Conservation (phyloP, 129 eudicot genomes). For the Helianthus annuus region DNA sequence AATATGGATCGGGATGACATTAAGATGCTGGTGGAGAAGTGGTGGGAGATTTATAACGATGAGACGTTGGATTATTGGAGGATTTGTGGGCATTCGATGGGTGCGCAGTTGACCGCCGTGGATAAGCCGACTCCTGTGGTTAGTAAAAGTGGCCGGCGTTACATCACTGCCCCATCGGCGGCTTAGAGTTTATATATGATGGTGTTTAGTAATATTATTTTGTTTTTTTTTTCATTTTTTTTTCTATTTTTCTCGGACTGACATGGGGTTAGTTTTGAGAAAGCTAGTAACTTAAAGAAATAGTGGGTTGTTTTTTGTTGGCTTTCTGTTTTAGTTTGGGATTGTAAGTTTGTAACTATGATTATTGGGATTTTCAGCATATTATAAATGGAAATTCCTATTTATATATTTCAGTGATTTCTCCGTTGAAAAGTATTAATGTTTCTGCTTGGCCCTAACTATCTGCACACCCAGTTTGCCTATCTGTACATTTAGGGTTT, state of each 20-base stretch:
- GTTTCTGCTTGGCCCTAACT: neutral
- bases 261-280: neutral
- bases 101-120: constrained; percentile 1
- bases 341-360: constrained; percentile 7
- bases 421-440: neutral
- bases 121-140: constrained; percentile 13
- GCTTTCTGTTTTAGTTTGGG: neutral
- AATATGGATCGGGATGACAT: constrained; percentile 65
- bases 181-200: constrained; percentile 28
- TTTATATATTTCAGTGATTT: neutral
- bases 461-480: no score
- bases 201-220: neutral
- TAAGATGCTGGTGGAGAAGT: constrained; percentile 51
- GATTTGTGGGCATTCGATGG: constrained; percentile 8
- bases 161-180: constrained; percentile 45
- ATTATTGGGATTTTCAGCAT: neutral
- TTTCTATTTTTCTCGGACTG: neutral
- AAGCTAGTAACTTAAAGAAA: neutral
- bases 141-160: constrained; percentile 17
- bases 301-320: neutral
- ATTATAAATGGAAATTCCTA: neutral
- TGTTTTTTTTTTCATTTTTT: neutral
- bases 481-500: no score
- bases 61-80: constrained; percentile 46
- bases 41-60: constrained; percentile 67